Base-by-base conservation (phyloP, 305 asterid species). In the Caryopteris hybrid region DNA sequence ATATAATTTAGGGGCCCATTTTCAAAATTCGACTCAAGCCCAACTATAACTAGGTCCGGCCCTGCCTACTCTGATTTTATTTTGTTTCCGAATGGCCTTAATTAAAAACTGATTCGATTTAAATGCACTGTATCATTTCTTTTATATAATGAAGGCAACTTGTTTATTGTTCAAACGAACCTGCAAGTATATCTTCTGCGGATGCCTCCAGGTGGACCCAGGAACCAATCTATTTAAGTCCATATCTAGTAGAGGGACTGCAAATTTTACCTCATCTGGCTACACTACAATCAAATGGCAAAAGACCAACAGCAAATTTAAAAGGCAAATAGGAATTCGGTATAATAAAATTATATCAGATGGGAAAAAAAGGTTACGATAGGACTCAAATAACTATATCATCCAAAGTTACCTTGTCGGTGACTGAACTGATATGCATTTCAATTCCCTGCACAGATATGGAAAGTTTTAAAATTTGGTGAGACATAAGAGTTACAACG, bases 261-360 rank as follows among this genome's bases (percentile, higher is more conserved):
- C 86, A 81, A 94, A 91, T 72, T 86, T 91, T 47, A 83, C 99
- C 90, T 94, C 99, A 75, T 86, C 98, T 16, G 88, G 85, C 98
- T 90, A 83, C 82, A 60, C 80, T 77, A 81, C 72, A 80, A 79
- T 69, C 55, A 61, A 82, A 78, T 64, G 85, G 83, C 64, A 70
- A 73, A 66, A 41, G 66, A 71, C 76, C 80, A 79, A 45, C 52
- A 58, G 21, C 61, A 34, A 65, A 61, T 76, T 76, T 75, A 73
- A 69, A 61, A 65, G 50, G 51, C 48, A 16, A 47, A 36, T 27
- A 70, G 55, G 48, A 65, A 34, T 61, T 61, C 69, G 53, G 50
- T 42, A 76, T 58, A 52, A 22, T 62, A 17, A 54, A 62, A 72
- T 64, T 17, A 51, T 43, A 56, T 3, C 47, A 58, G 48, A 53